Evolutionary conservation across 169 alveolate species (phyloP), one percentile per base, ranked within the genome.

Genomic region (Cryptosporidium xiaoi): DNA sequence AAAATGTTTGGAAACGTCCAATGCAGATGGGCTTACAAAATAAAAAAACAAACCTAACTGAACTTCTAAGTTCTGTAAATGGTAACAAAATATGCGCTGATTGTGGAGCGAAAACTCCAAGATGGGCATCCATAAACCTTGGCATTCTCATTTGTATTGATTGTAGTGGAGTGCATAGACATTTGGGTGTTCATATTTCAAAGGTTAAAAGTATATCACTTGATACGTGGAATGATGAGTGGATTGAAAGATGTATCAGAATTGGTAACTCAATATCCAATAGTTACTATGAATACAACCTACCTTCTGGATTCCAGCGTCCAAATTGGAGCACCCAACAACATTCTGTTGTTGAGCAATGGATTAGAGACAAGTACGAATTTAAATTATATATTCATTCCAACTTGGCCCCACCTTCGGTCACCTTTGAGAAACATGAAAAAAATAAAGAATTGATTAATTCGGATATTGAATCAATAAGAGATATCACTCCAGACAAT

Each of bases 161-260:
- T 71, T 98, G 99, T 91, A 95, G 98, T 62, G 99, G 99, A 16
- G 90, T 95, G 29, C 99, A 98, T 85, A 92, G 99, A 66, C 94
- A 92, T 87, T 93, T 98, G 44, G 99, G 99, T 1, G 98, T 95
- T 12, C 99, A 97, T 69, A 93, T 97, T 44, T 94, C 99, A 55
- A 95, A 95, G 83, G 97, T 98, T 36, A 96, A 95, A 84, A 96
- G 99, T 27, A 93, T 96, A 48, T 95, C 98, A 20, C 83, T 98
- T 55, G 99, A 98, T 90, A 94, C 93, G 44, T 94, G 97, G 96
- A 69, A 91, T 36, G 89, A 91, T 68, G 92, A 95, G 91, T 62
- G 96, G 95, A 82, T 95, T 92, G 93, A 92, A 83, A 67, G 90
- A 82, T 83, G 92, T 84, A 68, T 44, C 33, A 64, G 56, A 68